Evolutionary conservation across 208 protist genomes (phyloP), one percentile per base, ranked within the genome.

Genomic region (Crithidia acanthocephali): DNA sequence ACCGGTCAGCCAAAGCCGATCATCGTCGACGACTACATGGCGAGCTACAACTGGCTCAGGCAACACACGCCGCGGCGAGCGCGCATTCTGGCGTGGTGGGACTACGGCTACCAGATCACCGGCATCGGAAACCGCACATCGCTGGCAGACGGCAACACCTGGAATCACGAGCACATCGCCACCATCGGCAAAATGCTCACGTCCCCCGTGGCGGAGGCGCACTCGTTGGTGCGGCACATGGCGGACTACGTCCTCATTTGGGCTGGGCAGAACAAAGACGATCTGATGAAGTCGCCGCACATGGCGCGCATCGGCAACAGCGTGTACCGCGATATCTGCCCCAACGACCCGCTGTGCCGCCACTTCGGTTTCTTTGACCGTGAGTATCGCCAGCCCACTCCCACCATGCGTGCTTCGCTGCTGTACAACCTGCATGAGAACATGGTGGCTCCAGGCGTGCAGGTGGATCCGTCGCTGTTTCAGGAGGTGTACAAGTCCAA

Each of bases 81-180:
- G n/a, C 86, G 85, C 59, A 72, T 99, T 15, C 96, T 99, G 86
- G 81, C 92, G 3, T 99, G 98, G 98, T 99, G 98, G 98, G 98
- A 99, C 86, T 99, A 99, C 77, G 98, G 98, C 53, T 99, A 99
- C 83, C 98, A 99, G 81, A 94, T 99, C 70, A 95, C 94, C 2
- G 94, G 85, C 42, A 99, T 99, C 85, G 97, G 90, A 28, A 99
- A 99, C 70, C 76, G 98, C 62, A 99, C 94, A 13, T 87, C 94
- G 25, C 78, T 99, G 30, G 98, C 98, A 22, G 98, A 99, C 83
- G 99, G 99, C 79, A 99, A 99, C 94, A 99, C 98, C 4, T 99
- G 98, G 97, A 99, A 99, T 81, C 98, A 99, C 85, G 95, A 95
- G 58, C 98, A 99, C 88, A 99, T 99, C 79, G 98, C 97, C 30